phyloP scores from a whole-genome alignment of 495 filamentous ascomycete genomes.

The Massariosphaeria phaeospora region DNA sequence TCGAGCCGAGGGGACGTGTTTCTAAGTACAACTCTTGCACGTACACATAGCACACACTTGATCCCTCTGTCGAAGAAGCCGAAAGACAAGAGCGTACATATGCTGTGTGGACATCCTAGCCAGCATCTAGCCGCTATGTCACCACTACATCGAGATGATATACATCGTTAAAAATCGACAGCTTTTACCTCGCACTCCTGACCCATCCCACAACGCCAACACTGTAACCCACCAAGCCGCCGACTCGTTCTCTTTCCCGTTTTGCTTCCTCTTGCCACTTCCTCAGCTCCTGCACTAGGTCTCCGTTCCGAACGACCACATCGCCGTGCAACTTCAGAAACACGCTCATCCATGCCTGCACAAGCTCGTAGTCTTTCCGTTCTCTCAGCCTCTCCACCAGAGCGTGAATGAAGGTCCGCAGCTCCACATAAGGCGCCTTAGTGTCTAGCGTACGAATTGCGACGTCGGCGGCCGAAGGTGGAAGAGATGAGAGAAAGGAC shows the following conservation, averaged over 20 bases:
- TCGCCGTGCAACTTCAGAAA: slow-evolving; percentile 75
- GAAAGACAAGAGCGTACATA: no score
- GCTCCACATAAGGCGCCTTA: slow-evolving; percentile 45
- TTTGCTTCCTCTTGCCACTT: slow-evolving; percentile 65
- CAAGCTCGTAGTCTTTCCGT: slow-evolving; percentile 80
- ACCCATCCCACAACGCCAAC: slow-evolving; percentile 85
- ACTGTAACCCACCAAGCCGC: slow-evolving; percentile 76
- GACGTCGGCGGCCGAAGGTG: slow-evolving; percentile 77
- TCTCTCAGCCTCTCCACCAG: slow-evolving; percentile 62
- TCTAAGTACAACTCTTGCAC: no score
- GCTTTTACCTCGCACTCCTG: slow-evolving; percentile 54
- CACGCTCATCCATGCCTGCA: slow-evolving; percentile 94
- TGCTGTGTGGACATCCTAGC: no score
- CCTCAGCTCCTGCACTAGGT: slow-evolving; percentile 38
- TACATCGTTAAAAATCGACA: no score
- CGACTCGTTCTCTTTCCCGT: slow-evolving; percentile 63
- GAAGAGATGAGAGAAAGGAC: slow-evolving; percentile 68
- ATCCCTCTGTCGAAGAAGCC: no score
- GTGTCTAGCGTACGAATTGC: slow-evolving; percentile 75
- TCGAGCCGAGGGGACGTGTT: no score
- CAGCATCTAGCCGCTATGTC: no score
- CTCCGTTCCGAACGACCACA: slow-evolving; percentile 41
- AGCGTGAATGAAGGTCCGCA: slow-evolving; percentile 66
- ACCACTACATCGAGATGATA: neutral
- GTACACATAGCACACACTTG: no score